Percentiles rank a stretch among this genome's conserved stretches.
These are phyloP conservation scores for Sabuloglossum arenarium DNA, from an alignment of 495 filamentous ascomycete species.

Conservation along the genomic window DNA sequence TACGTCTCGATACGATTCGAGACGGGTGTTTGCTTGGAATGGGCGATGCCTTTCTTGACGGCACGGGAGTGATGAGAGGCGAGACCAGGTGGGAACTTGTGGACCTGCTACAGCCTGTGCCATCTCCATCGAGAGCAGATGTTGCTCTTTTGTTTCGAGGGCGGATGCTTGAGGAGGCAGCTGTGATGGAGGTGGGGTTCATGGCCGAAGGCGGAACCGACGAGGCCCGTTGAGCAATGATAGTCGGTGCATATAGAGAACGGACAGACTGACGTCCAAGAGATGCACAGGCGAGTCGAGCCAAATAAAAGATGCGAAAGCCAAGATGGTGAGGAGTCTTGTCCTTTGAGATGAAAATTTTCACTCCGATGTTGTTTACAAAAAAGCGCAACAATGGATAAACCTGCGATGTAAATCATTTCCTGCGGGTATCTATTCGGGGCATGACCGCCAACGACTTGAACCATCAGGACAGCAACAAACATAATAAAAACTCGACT, in stretches of 20 bases:
- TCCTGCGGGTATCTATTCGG: no score
- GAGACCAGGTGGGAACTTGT: not conserved
- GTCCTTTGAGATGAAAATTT: not conserved
- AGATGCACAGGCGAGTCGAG: not conserved
- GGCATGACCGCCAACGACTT: no score
- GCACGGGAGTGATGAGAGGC: not conserved
- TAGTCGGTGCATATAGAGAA: not conserved
- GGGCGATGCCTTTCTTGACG: conserved; percentile 3
- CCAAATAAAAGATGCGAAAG: not conserved
- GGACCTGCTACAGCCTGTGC: not conserved
- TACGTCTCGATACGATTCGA: not conserved
- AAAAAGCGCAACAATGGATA: not conserved
- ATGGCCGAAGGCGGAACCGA: not conserved
- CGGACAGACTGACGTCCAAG: not conserved
- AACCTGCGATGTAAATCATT: no score
- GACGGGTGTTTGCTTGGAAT: conserved; percentile 3
- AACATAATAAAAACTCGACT: no score
- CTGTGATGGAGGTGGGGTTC: not conserved
- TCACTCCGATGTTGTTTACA: not conserved
- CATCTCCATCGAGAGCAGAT: not conserved
- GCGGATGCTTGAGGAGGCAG: conserved; percentile 2
- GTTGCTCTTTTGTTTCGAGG: not conserved
- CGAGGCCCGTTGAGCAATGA: not conserved
- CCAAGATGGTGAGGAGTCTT: not conserved
- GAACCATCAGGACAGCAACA: no score